Percentiles rank a stretch among this genome's conserved stretches.
These are phyloP conservation scores for Penicillium capsulatum DNA, from an alignment of 2,329 filamentous ascomycete genomes.

Conservation along the genomic window DNA sequence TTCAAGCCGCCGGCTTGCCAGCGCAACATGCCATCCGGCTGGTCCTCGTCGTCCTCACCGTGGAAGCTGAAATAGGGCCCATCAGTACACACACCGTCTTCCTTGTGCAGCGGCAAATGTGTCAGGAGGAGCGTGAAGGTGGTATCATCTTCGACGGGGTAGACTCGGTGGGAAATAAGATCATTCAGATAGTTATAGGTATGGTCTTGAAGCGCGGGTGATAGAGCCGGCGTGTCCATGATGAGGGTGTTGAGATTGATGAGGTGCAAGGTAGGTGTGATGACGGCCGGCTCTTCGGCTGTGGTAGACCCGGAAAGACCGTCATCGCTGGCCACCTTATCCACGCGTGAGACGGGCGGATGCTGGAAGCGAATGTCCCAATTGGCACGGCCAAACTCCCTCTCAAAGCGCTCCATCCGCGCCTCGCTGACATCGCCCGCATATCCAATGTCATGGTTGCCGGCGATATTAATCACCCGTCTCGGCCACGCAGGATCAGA, in stretches of 20 bases:
- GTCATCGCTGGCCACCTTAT: not conserved
- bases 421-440: slow-evolving; percentile 80
- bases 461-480: slow-evolving; percentile 81
- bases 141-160: slow-evolving; percentile 58
- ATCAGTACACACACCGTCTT: slow-evolving; percentile 76
- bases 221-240: slow-evolving; percentile 75
- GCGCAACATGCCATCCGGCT: slow-evolving; percentile 41
- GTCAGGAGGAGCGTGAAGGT: slow-evolving; percentile 81
- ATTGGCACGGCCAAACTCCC: slow-evolving; percentile 78
- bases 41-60: slow-evolving; percentile 59
- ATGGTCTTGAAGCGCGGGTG: slow-evolving; percentile 62
- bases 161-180: slow-evolving; percentile 54
- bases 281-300: slow-evolving; percentile 2
- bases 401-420: slow-evolving; percentile 75
- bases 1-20: slow-evolving; percentile 51
- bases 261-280: slow-evolving; percentile 66
- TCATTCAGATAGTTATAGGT: slow-evolving; percentile 70
- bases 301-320: not conserved
- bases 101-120: slow-evolving; percentile 86
- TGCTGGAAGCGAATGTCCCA: slow-evolving; percentile 77
- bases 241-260: slow-evolving; percentile 91
- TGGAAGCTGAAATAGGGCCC: slow-evolving; percentile 79
- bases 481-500: slow-evolving; percentile 60
- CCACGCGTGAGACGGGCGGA: slow-evolving; percentile 37
- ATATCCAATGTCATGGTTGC: slow-evolving; percentile 96